Conservation (phyloP, 306 rosid genomes). For the Cicer bijugum region DNA sequence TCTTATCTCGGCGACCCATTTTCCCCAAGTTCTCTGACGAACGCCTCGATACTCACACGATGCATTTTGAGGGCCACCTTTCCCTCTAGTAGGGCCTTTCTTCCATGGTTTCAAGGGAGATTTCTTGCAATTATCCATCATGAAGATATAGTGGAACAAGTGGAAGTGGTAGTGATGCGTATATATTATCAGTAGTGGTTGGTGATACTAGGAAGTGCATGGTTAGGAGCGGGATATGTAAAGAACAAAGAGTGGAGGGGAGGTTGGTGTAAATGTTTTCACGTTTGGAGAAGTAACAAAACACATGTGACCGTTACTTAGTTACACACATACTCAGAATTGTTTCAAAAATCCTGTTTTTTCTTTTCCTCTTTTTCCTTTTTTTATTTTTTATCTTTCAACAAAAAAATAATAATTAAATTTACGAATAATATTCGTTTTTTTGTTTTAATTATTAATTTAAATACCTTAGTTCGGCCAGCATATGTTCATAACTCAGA, state of each 20-base stretch:
- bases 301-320: slow-evolving; percentile 75
- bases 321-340: slow-evolving; percentile 17
- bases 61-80: slow-evolving; percentile 96
- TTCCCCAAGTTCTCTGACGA: slow-evolving; percentile 95
- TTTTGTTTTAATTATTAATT: not conserved
- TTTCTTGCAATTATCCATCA: slow-evolving; percentile 73
- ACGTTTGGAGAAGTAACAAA: slow-evolving; percentile 60
- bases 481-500: too few species aligned
- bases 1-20: slow-evolving; percentile 98
- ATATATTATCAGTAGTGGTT: slow-evolving; percentile 33
- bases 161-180: slow-evolving; percentile 7
- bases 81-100: slow-evolving; percentile 94
- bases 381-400: not conserved
- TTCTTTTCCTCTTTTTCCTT: not conserved
- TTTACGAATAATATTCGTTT: not conserved
- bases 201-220: slow-evolving; percentile 49
- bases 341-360: slow-evolving; percentile 48
- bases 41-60: slow-evolving; percentile 89
- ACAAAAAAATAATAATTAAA: not conserved
- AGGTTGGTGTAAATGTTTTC: slow-evolving; percentile 82
- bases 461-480: not conserved
- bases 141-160: slow-evolving; percentile 26
- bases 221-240: slow-evolving; percentile 82
- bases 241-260: slow-evolving; percentile 60
- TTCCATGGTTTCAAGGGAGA: slow-evolving; percentile 93